These are phyloP conservation scores for Venturia effusa DNA, from an alignment of 2,329 filamentous ascomycete species.

Conservation along the genomic window DNA sequence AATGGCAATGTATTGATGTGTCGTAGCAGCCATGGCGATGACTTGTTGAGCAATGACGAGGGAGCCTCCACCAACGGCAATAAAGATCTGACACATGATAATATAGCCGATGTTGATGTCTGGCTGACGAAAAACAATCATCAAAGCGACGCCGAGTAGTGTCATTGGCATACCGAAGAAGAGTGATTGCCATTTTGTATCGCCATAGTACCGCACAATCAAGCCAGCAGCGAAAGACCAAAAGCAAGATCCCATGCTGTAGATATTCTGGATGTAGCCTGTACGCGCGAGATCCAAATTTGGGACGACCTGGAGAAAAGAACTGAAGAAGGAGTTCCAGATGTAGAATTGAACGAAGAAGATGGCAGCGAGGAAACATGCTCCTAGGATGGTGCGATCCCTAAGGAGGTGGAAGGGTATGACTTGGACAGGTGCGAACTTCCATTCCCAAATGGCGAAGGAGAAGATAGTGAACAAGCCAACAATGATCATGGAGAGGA, in stretches of 20 bases:
- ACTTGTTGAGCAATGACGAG: constrained; percentile 13
- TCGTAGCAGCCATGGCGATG: constrained; percentile 17
- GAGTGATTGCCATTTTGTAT: constrained; percentile 20
- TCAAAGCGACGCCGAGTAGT: constrained; percentile 21
- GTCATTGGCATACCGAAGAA: constrained; percentile 20
- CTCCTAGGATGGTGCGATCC: constrained; percentile 40
- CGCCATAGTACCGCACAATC: constrained; percentile 16
- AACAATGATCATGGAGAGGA: constrained; percentile 31
- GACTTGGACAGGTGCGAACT: constrained; percentile 28
- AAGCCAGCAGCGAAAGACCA: constrained; percentile 17
- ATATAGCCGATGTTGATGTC: constrained; percentile 21
- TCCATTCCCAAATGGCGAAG: constrained; percentile 30
- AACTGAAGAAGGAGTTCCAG: constrained; percentile 31
- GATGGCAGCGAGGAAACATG: constrained; percentile 37
- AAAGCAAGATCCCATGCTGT: constrained; percentile 22
- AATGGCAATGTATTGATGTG: constrained; percentile 22
- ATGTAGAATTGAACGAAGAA: constrained; percentile 19
- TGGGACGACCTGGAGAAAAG: constrained; percentile 30
- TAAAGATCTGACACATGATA: constrained; percentile 23
- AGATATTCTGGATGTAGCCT: constrained; percentile 19
- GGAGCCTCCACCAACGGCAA: constrained; percentile 5
- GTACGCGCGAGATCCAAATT: constrained; percentile 16
- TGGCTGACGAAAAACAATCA: constrained; percentile 22
- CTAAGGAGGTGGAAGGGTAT: constrained; percentile 36
- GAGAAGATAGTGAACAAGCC: constrained; percentile 25